These are phyloP conservation scores for Diaporthe eres DNA, from an alignment of 2,329 filamentous ascomycete genomes.

Conservation along the genomic window DNA sequence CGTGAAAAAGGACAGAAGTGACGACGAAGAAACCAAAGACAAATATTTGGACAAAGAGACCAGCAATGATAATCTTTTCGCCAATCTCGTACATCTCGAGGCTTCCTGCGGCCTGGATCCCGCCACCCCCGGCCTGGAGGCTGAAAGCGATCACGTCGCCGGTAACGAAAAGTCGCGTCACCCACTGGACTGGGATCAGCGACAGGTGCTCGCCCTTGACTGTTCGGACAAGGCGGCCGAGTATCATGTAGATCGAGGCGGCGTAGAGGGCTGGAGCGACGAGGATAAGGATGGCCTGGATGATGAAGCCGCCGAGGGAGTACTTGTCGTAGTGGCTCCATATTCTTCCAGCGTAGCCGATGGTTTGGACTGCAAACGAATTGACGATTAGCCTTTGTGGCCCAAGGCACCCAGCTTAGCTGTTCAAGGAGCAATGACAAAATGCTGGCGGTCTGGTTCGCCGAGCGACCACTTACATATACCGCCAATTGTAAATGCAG, in stretches of 20 bases:
- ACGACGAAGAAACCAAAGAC: conserved; percentile 65
- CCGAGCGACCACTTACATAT: conserved; percentile 55
- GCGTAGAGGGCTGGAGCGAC: conserved; percentile 33
- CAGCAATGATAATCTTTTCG: conserved; percentile 48
- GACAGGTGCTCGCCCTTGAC: conserved; percentile 23
- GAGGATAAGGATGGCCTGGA: conserved; percentile 32
- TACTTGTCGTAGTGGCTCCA: conserved; percentile 7
- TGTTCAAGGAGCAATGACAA: neutral
- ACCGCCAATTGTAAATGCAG: conserved; percentile 65
- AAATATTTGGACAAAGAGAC: conserved; percentile 63
- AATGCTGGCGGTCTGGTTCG: rapidly evolving
- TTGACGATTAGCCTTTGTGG: neutral
- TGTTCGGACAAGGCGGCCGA: conserved; percentile 22
- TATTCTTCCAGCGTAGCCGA: conserved; percentile 33
- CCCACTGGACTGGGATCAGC: conserved; percentile 2
- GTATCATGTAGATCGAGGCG: conserved; percentile 38
- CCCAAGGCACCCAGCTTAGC: too few species aligned
- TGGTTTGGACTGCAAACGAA: conserved; percentile 5
- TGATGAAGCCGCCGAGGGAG: conserved; percentile 5
- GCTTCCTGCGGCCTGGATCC: neutral
- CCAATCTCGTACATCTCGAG: conserved; percentile 39
- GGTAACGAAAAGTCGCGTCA: conserved; percentile 34
- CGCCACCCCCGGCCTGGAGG: conserved; percentile 16
- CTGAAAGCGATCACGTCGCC: conserved; percentile 34
- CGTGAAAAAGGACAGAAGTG: conserved; percentile 59